Conservation (phyloP, 2,329 filamentous ascomycete genomes). For the Leptosphaerulina australis region DNA sequence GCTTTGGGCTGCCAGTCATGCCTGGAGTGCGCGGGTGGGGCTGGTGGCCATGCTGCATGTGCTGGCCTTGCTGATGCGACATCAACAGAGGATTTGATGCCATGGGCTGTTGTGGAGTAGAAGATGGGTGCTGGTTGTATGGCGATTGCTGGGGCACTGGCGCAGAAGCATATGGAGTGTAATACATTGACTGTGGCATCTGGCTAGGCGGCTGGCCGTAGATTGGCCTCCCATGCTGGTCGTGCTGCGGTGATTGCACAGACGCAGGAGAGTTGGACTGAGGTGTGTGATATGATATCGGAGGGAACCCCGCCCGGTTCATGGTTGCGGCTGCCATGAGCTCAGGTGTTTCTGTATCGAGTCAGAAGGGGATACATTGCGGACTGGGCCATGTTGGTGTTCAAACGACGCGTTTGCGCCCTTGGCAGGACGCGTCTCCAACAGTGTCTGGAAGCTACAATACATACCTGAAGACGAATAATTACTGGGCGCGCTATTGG, state of each 20-base stretch:
- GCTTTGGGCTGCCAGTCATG: slow-evolving; percentile 66
- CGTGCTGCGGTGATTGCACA: slow-evolving; percentile 89
- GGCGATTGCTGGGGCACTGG: slow-evolving; percentile 62
- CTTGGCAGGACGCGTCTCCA: slow-evolving; percentile 13
- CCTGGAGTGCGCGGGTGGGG: slow-evolving; percentile 59
- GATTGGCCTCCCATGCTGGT: slow-evolving; percentile 81
- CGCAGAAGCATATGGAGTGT: slow-evolving; percentile 57
- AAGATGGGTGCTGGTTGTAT: slow-evolving; percentile 62
- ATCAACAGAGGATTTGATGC: slow-evolving; percentile 57
- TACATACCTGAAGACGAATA: slow-evolving; percentile 73
- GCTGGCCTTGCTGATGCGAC: slow-evolving; percentile 56
- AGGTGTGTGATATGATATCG: slow-evolving; percentile 86
- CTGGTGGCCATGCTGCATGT: slow-evolving; percentile 51
- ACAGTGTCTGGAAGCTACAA: slow-evolving; percentile 1
- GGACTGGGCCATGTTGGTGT: not conserved
- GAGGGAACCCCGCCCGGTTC: slow-evolving; percentile 73
- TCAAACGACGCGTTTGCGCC: slow-evolving; percentile 14
- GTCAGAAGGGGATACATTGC: slow-evolving; percentile 51
- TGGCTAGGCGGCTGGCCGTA: slow-evolving; percentile 82
- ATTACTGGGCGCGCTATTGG: slow-evolving; percentile 78
- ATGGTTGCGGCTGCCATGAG: slow-evolving; percentile 71
- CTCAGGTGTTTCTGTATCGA: slow-evolving; percentile 73
- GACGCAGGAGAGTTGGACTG: slow-evolving; percentile 95
- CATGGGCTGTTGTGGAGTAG: slow-evolving; percentile 63
- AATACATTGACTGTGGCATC: slow-evolving; percentile 85